phyloP scores from a whole-genome alignment of 2,329 filamentous ascomycete genomes.

The Mycosphaerella sp. region DNA sequence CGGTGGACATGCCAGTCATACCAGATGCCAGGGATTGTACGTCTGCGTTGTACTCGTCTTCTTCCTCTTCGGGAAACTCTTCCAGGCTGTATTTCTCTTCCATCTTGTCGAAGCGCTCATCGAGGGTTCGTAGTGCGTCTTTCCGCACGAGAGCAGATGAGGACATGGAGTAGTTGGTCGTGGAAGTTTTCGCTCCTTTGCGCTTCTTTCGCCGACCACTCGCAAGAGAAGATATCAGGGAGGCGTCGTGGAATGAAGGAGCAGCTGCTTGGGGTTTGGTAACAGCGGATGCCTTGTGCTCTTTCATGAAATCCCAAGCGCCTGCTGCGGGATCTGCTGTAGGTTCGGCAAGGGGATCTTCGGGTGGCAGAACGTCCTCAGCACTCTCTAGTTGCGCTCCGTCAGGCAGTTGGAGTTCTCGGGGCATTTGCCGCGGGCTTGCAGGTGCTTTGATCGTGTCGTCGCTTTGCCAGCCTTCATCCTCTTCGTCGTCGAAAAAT shows the following conservation, averaged over 20 bases:
- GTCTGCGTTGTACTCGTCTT: conserved; percentile 35
- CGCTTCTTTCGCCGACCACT: conserved; percentile 86
- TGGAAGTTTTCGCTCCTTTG: conserved; percentile 85
- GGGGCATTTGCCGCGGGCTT: conserved; percentile 20
- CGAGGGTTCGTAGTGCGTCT: conserved; percentile 76
- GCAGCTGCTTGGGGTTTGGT: conserved; percentile 40
- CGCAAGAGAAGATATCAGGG: conserved; percentile 62
- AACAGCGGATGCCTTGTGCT: conserved; percentile 62
- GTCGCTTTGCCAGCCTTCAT: conserved; percentile 94
- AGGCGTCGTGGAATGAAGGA: conserved; percentile 63
- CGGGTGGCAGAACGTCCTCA: conserved; percentile 35
- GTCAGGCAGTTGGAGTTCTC: conserved; percentile 32
- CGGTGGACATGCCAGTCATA: conserved; percentile 46
- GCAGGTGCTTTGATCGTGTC: conserved; percentile 67
- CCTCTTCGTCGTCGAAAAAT: conserved; percentile 44
- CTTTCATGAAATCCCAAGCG: conserved; percentile 87
- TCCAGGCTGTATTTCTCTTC: conserved; percentile 67
- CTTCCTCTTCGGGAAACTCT: conserved; percentile 31
- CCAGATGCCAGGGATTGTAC: conserved; percentile 43
- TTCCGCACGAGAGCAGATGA: conserved; percentile 82
- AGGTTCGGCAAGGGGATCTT: conserved; percentile 32
- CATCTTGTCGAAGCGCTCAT: conserved; percentile 84
- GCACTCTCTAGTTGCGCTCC: conserved; percentile 45
- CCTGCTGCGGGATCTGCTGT: conserved; percentile 49
- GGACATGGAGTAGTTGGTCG: conserved; percentile 85